Base-by-base conservation (phyloP, 2,329 filamentous ascomycete genomes). In the Ustulina deusta region DNA sequence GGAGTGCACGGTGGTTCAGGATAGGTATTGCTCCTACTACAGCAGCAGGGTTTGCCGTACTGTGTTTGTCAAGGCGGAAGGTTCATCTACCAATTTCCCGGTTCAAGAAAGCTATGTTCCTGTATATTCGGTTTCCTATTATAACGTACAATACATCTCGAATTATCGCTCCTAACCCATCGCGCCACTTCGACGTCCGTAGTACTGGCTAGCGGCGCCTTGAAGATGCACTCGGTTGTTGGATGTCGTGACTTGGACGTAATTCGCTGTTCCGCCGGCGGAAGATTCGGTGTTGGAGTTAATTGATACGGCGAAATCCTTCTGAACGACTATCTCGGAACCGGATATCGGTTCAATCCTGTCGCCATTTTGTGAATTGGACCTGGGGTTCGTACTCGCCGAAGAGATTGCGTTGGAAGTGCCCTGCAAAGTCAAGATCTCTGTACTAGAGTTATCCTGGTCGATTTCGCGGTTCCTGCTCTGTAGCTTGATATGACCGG, bases 291-390 rank as follows among this genome's bases (percentile, higher is more conserved):
- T 27, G 25, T 72, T 69, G 7, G 60, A 54, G 22, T 74, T 67
- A 22, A 76, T 71, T n/a, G 74, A 74, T 52, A 76, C 67, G 6
- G 71, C 64, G 32, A 76, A 72, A 52, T 75, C 73, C 40, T 68
- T 75, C 62, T 73, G 71, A 25, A 76, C 73, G 29, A 75, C 61
- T 61, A 76, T 76, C n/a, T 76, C 74, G 13, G 70, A 69, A 10
- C 58, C 62, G 3, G 68, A 65, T 13, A 63, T 44, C 15, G 66
- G 60, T n/a, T 72, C 69, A n/a, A 59, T 63, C 20, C 61, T 63
- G 17, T 72, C 67, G 9, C 17, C 52, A 3, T 65, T 68, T 15
- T 27, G 44, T 3, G 36, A 13, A 25, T 62, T 61, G 10, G 38
- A 38, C 32, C 54, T 68, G 22, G 61, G 10, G 13, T 54, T 62